Conservation (phyloP, 345 rosid species). For the Citrus maxima region DNA sequence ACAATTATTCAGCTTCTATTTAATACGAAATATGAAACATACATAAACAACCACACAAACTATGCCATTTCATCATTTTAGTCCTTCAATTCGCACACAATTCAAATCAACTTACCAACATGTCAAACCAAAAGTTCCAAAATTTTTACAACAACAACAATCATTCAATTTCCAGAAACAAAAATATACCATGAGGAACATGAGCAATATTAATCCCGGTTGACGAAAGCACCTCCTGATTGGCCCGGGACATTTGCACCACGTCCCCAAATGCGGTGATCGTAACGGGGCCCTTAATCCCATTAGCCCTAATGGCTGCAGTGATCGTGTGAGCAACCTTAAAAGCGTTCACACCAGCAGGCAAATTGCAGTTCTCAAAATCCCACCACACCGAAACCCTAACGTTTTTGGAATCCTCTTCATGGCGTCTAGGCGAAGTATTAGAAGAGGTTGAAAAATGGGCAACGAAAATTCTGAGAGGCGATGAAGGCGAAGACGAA, state of each 20-base stretch:
- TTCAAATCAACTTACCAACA: not conserved
- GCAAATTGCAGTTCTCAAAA: conserved; percentile 79
- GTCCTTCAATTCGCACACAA: too few relatives aligned
- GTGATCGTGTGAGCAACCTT: conserved; percentile 54
- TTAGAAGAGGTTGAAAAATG: conserved; percentile 34
- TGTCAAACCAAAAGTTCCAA: not conserved
- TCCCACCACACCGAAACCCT: conserved; percentile 95
- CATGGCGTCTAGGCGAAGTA: conserved; percentile 24
- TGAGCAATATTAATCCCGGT: conserved; percentile 76
- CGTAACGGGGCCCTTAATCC: conserved; percentile 78
- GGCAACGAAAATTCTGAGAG: conserved; percentile 23
- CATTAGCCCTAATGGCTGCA: conserved; percentile 56
- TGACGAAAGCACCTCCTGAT: conserved; percentile 68
- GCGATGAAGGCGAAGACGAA: conserved; percentile 4
- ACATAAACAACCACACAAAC: not conserved
- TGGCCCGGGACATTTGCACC: conserved; percentile 55
- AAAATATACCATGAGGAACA: conserved; percentile 56
- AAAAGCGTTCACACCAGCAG: conserved; percentile 56
- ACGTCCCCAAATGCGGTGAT: conserved; percentile 85
- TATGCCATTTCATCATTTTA: not conserved
- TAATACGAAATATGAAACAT: not conserved
- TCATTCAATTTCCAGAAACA: not conserved
- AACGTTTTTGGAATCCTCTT: conserved; percentile 49
- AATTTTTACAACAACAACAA: not conserved
- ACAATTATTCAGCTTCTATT: not conserved